These are phyloP conservation scores for Solanum pimpinellifolium DNA, from an alignment of 257 asterid species.

Conservation along the genomic window DNA sequence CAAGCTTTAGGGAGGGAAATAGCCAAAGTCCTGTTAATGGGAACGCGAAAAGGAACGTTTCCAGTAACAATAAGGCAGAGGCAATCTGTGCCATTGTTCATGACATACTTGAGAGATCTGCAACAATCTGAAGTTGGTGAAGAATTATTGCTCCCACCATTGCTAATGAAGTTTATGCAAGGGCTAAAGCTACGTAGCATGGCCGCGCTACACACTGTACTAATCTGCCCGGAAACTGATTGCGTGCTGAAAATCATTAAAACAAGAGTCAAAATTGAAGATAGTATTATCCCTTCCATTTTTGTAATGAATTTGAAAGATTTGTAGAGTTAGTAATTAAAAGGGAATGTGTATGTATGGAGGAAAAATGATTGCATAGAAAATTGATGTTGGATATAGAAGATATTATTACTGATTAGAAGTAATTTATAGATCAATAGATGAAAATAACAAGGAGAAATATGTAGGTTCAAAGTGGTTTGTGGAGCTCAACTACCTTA, in stretches of 20 bases:
- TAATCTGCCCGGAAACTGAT: constrained; percentile 30
- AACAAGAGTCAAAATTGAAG: constrained; percentile 11
- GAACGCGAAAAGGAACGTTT: constrained; percentile 42
- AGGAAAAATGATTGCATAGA: not conserved
- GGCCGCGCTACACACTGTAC: constrained; percentile 37
- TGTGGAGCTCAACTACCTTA: constrained; percentile 10
- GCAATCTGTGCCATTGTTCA: constrained; percentile 57
- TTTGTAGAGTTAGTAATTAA: not conserved
- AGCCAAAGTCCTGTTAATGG: constrained; percentile 49
- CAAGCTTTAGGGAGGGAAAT: constrained; percentile 69
- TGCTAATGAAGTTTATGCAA: constrained; percentile 31
- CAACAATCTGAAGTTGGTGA: constrained; percentile 59
- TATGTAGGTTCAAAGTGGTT: constrained; percentile 6
- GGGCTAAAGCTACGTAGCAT: constrained; percentile 52
- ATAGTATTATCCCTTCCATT: constrained; percentile 10
- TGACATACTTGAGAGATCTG: constrained; percentile 49
- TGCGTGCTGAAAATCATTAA: not conserved
- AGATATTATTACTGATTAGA: not conserved
- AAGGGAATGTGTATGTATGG: constrained; percentile 18
- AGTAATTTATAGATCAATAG: not conserved
- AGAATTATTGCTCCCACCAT: constrained; percentile 28
- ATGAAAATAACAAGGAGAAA: not conserved
- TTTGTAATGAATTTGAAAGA: not conserved
- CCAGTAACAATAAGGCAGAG: constrained; percentile 53
- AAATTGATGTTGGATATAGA: not conserved